Base-by-base conservation (phyloP, 176 grass and related monocot species). In the Rhipidocladum racemiflorum region DNA sequence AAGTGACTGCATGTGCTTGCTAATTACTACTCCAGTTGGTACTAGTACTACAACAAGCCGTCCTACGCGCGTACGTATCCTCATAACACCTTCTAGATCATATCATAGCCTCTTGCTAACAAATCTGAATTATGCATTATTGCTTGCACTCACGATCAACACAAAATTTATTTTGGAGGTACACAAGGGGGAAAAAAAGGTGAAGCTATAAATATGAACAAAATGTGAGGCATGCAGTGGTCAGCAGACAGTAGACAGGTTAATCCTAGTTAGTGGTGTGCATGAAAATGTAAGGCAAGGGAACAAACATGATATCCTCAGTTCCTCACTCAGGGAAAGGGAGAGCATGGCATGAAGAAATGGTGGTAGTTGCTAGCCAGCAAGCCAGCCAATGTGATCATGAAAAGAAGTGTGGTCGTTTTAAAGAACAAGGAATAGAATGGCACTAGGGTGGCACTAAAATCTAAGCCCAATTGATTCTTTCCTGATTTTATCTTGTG, bases 361-460 rank as follows among this genome's bases (percentile, higher is more conserved):
- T 34, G 21, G 67, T 20, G 61, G n/a, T 21, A n/a, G 75, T 20
- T 80, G 49, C 43, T 9, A 72, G 48, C 56, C n/a, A 18, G 15
- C 38, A 23, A 75, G 56, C 27, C 76, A 15, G 36, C 50, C 57
- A 30, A 44, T 28, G 68, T 36, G 77, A 39, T 29, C 83, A 90
- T 90, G 57, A 77, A 90, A 90, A 86, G 83, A 23, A 82, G 88
- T 29, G 83, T 32, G 5, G 34, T 9, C 68, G 11, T 55, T 82
- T 20, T 23, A 23, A 77, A 69, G 71, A 77, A 18, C 83, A 72
- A 34, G 78, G 78, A 44, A 20, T 77, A 16, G 65, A 74, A 59
- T 80, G 46, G 83, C 76, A 86, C 42, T 71, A 56, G 76, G 83
- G 8, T 54, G 50, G 83, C 87, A 56, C 83, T n/a, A 24, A 55